phyloP scores from a whole-genome alignment of 768 basidiomycete genomes.

The Naganishia friedmannii region DNA sequence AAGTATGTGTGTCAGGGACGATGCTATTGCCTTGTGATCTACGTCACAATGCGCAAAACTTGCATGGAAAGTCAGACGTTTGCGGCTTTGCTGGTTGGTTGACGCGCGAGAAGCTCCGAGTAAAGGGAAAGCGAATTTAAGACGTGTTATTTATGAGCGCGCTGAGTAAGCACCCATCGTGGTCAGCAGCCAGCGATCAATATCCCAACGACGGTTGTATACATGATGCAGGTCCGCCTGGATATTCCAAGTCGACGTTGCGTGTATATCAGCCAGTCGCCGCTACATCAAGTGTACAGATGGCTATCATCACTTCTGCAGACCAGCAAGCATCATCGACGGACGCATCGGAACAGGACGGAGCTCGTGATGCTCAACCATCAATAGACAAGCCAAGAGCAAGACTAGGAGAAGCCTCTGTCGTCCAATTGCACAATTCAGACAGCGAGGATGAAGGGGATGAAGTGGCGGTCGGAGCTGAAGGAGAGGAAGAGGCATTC shows the following conservation, averaged over 20 bases:
- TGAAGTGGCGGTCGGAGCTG: conserved; percentile 48
- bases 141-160: background rate
- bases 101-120: conserved; percentile 21
- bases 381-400: conserved; percentile 41
- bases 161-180: conserved; percentile 10
- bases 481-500: conserved; percentile 42
- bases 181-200: background rate
- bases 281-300: background rate
- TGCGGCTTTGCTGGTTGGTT: conserved; percentile 22
- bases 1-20: background rate
- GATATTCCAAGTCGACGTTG: background rate
- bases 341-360: background rate
- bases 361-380: background rate
- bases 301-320: conserved; percentile 10
- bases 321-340: background rate
- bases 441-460: conserved; percentile 61
- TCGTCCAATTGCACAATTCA: conserved; percentile 42
- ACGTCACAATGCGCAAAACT: background rate
- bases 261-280: background rate
- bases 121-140: background rate
- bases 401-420: conserved; percentile 43
- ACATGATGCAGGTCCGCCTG: background rate
- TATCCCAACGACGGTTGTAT: too few relatives aligned
- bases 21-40: background rate
- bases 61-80: conserved; percentile 1